Percentiles rank a stretch among this genome's conserved stretches.
phyloP scores from a whole-genome alignment of 345 rosid species.

The Euphorbia tirucalli region DNA sequence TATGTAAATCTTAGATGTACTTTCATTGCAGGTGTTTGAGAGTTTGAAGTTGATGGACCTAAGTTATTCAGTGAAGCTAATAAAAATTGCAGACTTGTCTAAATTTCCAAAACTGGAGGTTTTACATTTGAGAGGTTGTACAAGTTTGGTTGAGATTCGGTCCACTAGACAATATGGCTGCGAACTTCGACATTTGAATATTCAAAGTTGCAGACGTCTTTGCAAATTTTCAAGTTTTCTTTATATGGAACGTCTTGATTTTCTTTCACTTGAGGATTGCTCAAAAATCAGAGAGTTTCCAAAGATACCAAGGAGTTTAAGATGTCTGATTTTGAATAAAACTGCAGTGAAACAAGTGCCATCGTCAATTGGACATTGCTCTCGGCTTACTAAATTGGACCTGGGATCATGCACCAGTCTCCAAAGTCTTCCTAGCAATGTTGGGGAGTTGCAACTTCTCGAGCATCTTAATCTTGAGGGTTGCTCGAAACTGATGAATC shows the following conservation, averaged over 20 bases:
- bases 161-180: background rate
- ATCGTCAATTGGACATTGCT: background rate
- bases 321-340: background rate
- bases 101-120: conserved; percentile 6
- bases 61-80: conserved; percentile 1
- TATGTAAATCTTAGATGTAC: background rate
- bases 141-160: conserved; percentile 3
- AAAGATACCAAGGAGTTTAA: background rate
- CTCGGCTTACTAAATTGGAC: background rate
- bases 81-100: conserved; percentile 3
- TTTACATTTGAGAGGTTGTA: background rate
- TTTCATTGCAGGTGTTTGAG: conserved; percentile 7
- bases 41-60: conserved; percentile 16
- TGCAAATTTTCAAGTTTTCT: background rate
- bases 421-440: background rate
- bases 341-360: background rate
- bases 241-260: background rate
- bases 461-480: conserved; percentile 12
- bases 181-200: conserved; percentile 1
- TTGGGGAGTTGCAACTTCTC: conserved; percentile 26
- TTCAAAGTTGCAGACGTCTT: background rate
- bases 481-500: conserved; percentile 31
- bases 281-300: conserved; percentile 3
- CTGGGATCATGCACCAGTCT: background rate
- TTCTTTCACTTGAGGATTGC: conserved; percentile 12